Conservation (phyloP, 345 rosid genomes). For the Excoecaria cochinchinensis region DNA sequence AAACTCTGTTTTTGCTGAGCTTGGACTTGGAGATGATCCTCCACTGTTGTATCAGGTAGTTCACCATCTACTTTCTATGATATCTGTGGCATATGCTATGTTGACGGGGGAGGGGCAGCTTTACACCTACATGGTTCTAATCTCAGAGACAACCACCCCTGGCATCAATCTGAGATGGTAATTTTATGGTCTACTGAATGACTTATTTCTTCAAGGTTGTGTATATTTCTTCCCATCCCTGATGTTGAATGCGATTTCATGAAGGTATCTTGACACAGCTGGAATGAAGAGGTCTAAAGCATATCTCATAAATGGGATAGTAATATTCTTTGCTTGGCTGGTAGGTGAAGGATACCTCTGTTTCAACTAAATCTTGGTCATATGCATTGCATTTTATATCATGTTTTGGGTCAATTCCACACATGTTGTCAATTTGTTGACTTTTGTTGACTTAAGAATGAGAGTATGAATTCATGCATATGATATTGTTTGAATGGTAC, state of each 20-base stretch:
- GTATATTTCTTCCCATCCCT: not conserved
- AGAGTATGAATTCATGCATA: not conserved
- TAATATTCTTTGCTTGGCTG: slow-evolving; percentile 77
- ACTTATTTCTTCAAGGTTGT: not conserved
- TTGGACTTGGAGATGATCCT: not conserved
- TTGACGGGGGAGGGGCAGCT: slow-evolving; percentile 77
- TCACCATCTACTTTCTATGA: slow-evolving; percentile 69
- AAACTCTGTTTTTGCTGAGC: not conserved
- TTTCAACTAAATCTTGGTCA: not conserved
- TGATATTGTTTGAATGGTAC: not conserved
- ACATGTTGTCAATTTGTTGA: not conserved
- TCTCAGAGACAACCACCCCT: slow-evolving; percentile 88
- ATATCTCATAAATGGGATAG: slow-evolving; percentile 73
- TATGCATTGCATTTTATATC: not conserved
- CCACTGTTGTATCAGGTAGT: slow-evolving; percentile 46
- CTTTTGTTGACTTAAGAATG: not conserved
- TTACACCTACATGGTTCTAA: slow-evolving; percentile 76
- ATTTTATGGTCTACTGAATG: not conserved
- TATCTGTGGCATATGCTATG: slow-evolving; percentile 69
- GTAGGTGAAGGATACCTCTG: slow-evolving; percentile 37
- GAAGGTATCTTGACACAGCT: slow-evolving; percentile 73
- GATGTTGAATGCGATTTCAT: slow-evolving; percentile 11
- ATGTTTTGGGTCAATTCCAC: not conserved
- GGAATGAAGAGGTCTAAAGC: slow-evolving; percentile 76
- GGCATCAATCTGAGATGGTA: slow-evolving; percentile 92